phyloP scores from a whole-genome alignment of 1,284 basidiomycete species.

The Phylloboletellus chloephorus region DNA sequence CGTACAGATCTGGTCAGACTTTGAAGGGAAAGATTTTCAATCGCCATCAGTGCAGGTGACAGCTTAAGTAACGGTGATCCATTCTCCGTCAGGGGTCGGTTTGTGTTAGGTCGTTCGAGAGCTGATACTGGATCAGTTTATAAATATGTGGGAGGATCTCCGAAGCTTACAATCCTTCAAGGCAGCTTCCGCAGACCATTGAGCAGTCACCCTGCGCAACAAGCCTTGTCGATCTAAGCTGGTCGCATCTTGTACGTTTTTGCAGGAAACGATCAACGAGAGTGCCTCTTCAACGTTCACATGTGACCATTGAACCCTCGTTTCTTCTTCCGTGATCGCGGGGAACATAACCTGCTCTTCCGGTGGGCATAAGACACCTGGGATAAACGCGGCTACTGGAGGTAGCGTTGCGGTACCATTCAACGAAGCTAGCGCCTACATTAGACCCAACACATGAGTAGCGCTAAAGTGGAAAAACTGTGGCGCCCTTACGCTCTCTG shows the following conservation, averaged over 20 bases:
- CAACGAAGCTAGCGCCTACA: constrained; percentile 36
- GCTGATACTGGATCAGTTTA: constrained; percentile 33
- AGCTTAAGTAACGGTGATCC: constrained; percentile 70
- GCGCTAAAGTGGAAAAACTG: constrained; percentile 13
- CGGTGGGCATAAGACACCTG: constrained; percentile 29
- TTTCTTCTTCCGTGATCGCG: constrained; percentile 15
- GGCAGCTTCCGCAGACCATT: constrained; percentile 75
- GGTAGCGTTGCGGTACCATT: constrained; percentile 32
- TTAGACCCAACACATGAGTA: constrained; percentile 10
- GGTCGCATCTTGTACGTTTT: constrained; percentile 56
- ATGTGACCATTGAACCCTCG: constrained; percentile 24
- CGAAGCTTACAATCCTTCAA: constrained; percentile 65
- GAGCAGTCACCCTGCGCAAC: constrained; percentile 44
- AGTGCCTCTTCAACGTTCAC: constrained; percentile 57
- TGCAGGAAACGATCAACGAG: constrained; percentile 45
- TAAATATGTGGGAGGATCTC: constrained; percentile 4
- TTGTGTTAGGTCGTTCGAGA: constrained; percentile 55
- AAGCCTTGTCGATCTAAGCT: constrained; percentile 57
- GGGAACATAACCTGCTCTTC: constrained; percentile 30
- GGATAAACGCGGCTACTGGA: constrained; percentile 24
- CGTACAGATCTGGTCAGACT: constrained; percentile 70
- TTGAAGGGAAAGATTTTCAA: constrained; percentile 80
- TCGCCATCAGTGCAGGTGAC: constrained; percentile 80
- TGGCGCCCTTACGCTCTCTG: constrained; percentile 46
- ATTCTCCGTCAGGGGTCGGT: constrained; percentile 59